Percentiles rank a stretch among this genome's conserved stretches.
These are phyloP conservation scores for Pythium periplocum DNA, from an alignment of 352 stramenopile species.

Conservation along the genomic window DNA sequence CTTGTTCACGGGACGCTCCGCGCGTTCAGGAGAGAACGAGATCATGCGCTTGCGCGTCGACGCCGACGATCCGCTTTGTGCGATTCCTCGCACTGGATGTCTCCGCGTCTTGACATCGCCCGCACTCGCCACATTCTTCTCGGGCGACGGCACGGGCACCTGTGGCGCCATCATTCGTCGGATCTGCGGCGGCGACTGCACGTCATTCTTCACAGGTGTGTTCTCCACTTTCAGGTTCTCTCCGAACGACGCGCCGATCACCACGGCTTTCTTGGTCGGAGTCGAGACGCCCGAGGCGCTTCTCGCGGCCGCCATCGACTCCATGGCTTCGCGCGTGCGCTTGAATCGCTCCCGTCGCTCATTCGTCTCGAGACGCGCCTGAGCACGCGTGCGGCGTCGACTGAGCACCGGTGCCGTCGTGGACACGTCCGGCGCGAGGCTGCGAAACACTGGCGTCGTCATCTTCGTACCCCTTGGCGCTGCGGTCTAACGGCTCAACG, in stretches of 20 bases:
- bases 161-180: conserved; percentile 7
- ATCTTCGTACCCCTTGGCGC: no score
- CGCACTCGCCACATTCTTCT: conserved; percentile 11
- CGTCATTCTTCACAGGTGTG: conserved; percentile 38
- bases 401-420: no score
- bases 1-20: conserved; percentile 44
- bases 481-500: no score
- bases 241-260: conserved; percentile 25
- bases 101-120: conserved; percentile 6
- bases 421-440: conserved; percentile 10
- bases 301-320: conserved; percentile 9
- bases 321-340: conserved; percentile 18
- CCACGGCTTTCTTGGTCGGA: conserved; percentile 2
- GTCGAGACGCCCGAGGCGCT: neutral
- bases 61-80: conserved; percentile 63
- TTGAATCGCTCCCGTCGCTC: conserved; percentile 25
- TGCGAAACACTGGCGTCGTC: conserved; percentile 9
- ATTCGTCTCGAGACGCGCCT: conserved; percentile 22
- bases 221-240: conserved; percentile 26
- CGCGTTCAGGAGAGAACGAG: conserved; percentile 68
- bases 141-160: conserved; percentile 21
- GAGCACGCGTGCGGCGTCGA: conserved; percentile 25
- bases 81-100: conserved; percentile 41
- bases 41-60: conserved; percentile 76
- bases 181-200: conserved; percentile 17